Evolutionary conservation across 352 stramenopile species (phyloP).

Genomic region (Phytophthora chlamydospora): DNA sequence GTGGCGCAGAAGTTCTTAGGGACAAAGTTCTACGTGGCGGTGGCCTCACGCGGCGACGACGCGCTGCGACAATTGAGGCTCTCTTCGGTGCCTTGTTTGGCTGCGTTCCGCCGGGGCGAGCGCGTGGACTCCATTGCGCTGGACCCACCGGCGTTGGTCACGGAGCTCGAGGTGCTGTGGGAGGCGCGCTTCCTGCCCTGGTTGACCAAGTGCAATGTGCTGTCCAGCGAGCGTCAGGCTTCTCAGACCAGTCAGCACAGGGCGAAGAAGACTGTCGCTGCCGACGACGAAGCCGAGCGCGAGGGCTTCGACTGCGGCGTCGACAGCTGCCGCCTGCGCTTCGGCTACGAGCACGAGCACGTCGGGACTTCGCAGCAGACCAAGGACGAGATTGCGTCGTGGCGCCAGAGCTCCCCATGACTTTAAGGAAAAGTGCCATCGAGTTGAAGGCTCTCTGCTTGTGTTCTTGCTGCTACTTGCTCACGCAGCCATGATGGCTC

Average conservation of each 20-base stretch:
- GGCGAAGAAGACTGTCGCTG: constrained; percentile 6
- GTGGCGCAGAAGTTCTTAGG: constrained; percentile 55
- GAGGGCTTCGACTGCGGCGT: constrained; percentile 67
- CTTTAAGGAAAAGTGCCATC: constrained; percentile 17
- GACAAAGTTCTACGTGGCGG: constrained; percentile 64
- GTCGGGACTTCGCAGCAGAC: constrained; percentile 63
- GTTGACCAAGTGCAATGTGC: constrained; percentile 65
- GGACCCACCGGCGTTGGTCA: constrained; percentile 41
- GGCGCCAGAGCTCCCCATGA: constrained; percentile 41
- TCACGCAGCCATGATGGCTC: neutral
- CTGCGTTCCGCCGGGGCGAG: constrained; percentile 58
- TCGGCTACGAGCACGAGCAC: constrained; percentile 73
- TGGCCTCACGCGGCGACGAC: constrained; percentile 31
- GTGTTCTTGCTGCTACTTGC: neutral
- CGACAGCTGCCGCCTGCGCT: constrained; percentile 64
- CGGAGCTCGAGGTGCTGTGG: constrained; percentile 47
- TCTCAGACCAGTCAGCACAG: constrained; percentile 8
- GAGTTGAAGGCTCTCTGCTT: constrained; percentile 4
- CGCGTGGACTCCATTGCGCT: constrained; percentile 53
- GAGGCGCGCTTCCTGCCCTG: constrained; percentile 66
- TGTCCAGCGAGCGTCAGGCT: constrained; percentile 48
- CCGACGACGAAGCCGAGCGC: constrained; percentile 36
- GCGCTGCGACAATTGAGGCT: constrained; percentile 47
- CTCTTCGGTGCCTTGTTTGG: constrained; percentile 37
- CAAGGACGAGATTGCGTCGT: constrained; percentile 67